Evolutionary conservation across 352 stramenopile genomes (phyloP).

Genomic region (Detonula confervacea): DNA sequence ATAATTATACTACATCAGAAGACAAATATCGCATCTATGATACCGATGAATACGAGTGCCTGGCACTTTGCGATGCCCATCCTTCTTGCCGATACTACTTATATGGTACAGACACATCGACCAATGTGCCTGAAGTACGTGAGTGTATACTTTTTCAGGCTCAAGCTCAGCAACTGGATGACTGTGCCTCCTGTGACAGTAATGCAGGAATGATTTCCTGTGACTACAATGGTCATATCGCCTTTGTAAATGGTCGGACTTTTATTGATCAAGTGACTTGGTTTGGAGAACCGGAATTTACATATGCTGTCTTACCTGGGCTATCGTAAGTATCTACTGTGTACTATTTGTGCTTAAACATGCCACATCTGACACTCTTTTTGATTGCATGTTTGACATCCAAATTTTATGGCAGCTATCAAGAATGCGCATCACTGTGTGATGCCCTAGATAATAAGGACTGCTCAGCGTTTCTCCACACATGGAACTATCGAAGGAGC

Average conservation of each 20-base stretch:
- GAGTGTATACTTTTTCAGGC: conserved; percentile 36
- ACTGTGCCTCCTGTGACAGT: conserved; percentile 16
- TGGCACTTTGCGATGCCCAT: conserved; percentile 22
- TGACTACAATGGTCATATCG: not conserved
- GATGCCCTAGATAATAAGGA: conserved; percentile 21
- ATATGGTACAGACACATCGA: conserved; percentile 7
- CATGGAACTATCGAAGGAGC: conserved; percentile 29
- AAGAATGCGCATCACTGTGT: conserved; percentile 33
- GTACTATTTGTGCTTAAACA: too few relatives aligned
- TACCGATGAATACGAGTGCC: conserved; percentile 30
- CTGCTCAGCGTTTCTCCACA: conserved; percentile 27
- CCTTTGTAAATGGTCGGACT: conserved; percentile 32
- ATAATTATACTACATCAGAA: not conserved
- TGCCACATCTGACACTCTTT: too few relatives aligned
- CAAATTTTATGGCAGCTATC: too few relatives aligned
- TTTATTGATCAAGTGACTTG: conserved; percentile 35
- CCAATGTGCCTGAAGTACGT: not conserved
- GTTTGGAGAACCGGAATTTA: conserved; percentile 34
- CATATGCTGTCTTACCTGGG: conserved; percentile 17
- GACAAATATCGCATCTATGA: conserved; percentile 10
- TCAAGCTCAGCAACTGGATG: conserved; percentile 23
- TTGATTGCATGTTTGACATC: too few relatives aligned
- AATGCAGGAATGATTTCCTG: not conserved
- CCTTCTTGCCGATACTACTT: conserved; percentile 31
- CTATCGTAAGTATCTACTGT: too few relatives aligned